Base-by-base conservation (phyloP, 495 filamentous ascomycete species). In the Trichoderma reesei region DNA sequence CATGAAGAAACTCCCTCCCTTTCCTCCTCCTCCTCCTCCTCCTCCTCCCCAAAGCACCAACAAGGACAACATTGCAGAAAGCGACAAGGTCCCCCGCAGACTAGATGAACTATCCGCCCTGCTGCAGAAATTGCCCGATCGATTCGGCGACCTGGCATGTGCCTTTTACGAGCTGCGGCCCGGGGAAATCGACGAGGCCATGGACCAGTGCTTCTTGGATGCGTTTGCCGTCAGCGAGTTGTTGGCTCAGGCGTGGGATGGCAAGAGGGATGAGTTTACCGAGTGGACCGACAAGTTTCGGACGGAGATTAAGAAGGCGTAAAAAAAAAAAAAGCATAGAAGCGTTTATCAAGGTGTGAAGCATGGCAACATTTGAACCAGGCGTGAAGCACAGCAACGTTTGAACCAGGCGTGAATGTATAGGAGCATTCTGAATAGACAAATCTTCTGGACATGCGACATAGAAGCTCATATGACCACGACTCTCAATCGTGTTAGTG, bases 151-250 rank as follows among this genome's bases (percentile, higher is more conserved):
- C 26, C 67, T 82, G 2, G 78, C 77, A 0, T 65, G 71, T 46
- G 76, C 76, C 0, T 80, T 82, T 34, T 82, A 82, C 66, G 78
- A 87, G 56, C 68, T 85, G 6, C 79, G 83, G 56, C 75, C 70
- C 0, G 51, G 61, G 10, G 67, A 74, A 33, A 79, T 82, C 62
- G 79, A 82, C 61, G 61, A 66, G 6, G 65, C 75, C 59, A 77
- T 80, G 76, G 78, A 80, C 60, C 72, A 73, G 31, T 82, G 76
- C 60, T 80, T 82, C 66, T 76, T 77, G 13, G 77, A 80, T 51
- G 76, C 76, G 16, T 79, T 79, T 38, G 76, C 76, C 4, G 76
- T 68, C 1, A 75, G 77, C 0, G 78, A 82, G 70, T 68, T 80
- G 64, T 68, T 80, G 1, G 72, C 70, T 36, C 72, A 72, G 61